Conservation (phyloP, 1,284 basidiomycete genomes). For the Ustilago crameri region DNA sequence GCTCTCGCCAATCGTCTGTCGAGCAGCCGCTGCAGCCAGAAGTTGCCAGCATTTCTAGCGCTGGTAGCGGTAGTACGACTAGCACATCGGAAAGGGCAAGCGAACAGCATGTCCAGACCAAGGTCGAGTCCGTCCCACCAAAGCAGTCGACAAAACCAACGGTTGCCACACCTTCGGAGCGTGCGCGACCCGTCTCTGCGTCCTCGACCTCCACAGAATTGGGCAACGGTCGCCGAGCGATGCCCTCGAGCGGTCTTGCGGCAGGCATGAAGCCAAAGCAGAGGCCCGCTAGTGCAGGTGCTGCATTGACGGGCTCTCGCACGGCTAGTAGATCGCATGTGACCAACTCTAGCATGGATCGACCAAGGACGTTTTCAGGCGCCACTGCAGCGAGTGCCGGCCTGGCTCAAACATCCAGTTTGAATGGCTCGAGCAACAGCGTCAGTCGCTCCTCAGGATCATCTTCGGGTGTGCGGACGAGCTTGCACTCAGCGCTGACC, state of each 20-base stretch:
- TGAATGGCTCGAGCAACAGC: constrained; percentile 3
- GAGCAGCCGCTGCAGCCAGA: constrained; percentile 19
- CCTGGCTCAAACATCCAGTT: constrained; percentile 6
- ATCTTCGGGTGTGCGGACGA: constrained; percentile 15
- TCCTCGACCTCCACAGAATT: constrained; percentile 11
- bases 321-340: constrained; percentile 1
- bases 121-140: background rate
- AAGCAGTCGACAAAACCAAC: background rate
- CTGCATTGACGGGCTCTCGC: constrained; percentile 16
- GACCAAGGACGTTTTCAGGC: constrained; percentile 31
- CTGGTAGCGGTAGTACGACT: background rate
- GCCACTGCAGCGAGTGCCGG: constrained; percentile 32
- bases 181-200: background rate
- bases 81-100: background rate
- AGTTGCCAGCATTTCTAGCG: background rate
- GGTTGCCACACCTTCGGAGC: constrained; percentile 1
- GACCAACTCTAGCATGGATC: background rate
- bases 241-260: constrained; percentile 13
- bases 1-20: constrained; percentile 43
- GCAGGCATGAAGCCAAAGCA: constrained; percentile 46
- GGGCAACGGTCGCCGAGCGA: constrained; percentile 17
- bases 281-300: constrained; percentile 31
- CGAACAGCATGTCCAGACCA: too few species aligned
- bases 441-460: constrained; percentile 3
- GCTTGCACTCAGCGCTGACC: constrained; percentile 41